Conservation (phyloP, 495 filamentous ascomycete species). For the Lepidopterella palustris region DNA sequence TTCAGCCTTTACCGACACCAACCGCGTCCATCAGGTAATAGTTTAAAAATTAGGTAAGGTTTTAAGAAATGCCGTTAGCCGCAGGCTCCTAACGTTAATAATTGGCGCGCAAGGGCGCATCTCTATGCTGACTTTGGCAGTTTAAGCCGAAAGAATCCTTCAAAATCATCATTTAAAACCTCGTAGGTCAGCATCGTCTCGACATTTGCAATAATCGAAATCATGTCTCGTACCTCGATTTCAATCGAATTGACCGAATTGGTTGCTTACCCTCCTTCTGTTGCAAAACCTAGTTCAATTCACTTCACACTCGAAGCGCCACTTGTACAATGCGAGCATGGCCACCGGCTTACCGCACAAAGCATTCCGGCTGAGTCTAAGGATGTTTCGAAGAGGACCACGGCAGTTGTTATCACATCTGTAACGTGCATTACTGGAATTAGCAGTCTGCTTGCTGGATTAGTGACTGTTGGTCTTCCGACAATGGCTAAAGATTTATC, state of each 20-base stretch:
- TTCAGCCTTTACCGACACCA: no score
- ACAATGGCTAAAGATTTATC: slow-evolving; percentile 44
- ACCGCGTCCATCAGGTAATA: no score
- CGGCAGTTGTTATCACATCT: slow-evolving; percentile 39
- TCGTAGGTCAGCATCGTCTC: no score
- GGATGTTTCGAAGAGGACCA: slow-evolving; percentile 20
- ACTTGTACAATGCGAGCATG: slow-evolving; percentile 3
- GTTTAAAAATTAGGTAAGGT: no score
- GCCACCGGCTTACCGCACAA: slow-evolving; percentile 2
- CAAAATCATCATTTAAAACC: no score
- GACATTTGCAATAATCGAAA: no score
- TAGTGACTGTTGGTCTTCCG: slow-evolving; percentile 45
- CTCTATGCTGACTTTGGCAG: no score
- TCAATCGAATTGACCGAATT: slow-evolving; percentile 12
- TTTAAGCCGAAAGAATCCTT: no score
- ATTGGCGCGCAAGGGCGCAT: no score
- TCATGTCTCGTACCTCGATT: slow-evolving; percentile 14
- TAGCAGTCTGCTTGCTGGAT: slow-evolving; percentile 38
- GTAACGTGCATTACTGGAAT: slow-evolving; percentile 35
- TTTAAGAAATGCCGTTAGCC: no score
- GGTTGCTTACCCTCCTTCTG: not conserved
- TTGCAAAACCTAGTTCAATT: slow-evolving; percentile 4
- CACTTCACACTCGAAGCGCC: slow-evolving; percentile 1
- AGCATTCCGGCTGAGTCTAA: not conserved
- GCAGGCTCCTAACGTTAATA: no score